Conservation (phyloP, 2,329 filamentous ascomycete genomes). For the Fusarium albosuccineum region DNA sequence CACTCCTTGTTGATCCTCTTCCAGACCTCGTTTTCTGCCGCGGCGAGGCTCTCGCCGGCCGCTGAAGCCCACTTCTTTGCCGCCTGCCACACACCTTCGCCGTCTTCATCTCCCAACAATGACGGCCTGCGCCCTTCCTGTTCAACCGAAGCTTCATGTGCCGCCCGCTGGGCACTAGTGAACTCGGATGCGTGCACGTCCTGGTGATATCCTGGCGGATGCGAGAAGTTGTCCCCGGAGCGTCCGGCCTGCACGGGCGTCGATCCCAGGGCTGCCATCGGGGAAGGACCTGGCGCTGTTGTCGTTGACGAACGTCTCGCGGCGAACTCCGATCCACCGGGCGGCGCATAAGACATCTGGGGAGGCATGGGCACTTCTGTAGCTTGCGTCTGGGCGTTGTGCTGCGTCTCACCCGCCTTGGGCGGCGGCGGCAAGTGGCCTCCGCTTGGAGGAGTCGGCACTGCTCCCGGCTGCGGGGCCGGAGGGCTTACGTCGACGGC, state of each 20-base stretch:
- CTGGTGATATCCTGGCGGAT: conserved; percentile 70
- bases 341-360: conserved; percentile 65
- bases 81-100: conserved; percentile 65
- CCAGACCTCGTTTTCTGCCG: conserved; percentile 73
- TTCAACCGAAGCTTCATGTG: conserved; percentile 52
- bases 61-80: conserved; percentile 70
- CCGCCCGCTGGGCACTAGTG: conserved; percentile 60
- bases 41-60: conserved; percentile 69
- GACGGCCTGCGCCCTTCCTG: conserved; percentile 38
- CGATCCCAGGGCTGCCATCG: conserved; percentile 43
- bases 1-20: conserved; percentile 71
- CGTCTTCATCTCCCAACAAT: conserved; percentile 47
- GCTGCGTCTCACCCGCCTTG: conserved; percentile 61
- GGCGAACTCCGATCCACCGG: conserved; percentile 55
- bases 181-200: conserved; percentile 66
- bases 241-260: conserved; percentile 45
- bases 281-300: conserved; percentile 47
- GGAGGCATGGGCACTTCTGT: conserved; percentile 60
- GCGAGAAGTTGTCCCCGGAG: conserved; percentile 52
- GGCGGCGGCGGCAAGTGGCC: conserved; percentile 63
- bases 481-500: conserved; percentile 57
- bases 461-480: conserved; percentile 69
- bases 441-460: conserved; percentile 58
- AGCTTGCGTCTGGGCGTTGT: conserved; percentile 51
- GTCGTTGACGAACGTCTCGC: conserved; percentile 62